phyloP scores from a whole-genome alignment of 2,329 filamentous ascomycete genomes.

The Pseudocercospora macadamiae region DNA sequence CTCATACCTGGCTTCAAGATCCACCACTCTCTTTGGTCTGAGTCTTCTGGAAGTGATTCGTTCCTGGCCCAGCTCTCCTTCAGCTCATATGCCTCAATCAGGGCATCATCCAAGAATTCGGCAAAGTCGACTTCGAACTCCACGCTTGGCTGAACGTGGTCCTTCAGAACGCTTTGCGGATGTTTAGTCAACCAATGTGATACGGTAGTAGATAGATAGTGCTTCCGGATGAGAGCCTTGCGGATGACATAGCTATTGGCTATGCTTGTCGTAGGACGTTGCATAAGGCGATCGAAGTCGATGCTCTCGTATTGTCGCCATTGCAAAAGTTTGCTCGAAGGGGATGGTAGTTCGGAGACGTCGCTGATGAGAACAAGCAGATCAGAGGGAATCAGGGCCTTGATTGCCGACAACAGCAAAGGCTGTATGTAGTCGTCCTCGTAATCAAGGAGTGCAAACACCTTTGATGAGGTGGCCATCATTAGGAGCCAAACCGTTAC shows the following conservation, averaged over 20 bases:
- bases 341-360: constrained; percentile 56
- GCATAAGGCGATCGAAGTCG: constrained; percentile 75
- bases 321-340: constrained; percentile 64
- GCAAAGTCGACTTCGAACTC: constrained; percentile 95
- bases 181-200: constrained; percentile 85
- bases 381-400: constrained; percentile 59
- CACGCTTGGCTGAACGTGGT: constrained; percentile 75
- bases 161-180: constrained; percentile 67
- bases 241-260: constrained; percentile 93
- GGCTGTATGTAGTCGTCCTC: constrained; percentile 89
- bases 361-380: constrained; percentile 47
- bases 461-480: constrained; percentile 15
- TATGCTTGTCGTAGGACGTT: constrained; percentile 64
- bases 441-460: constrained; percentile 79
- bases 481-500: not conserved
- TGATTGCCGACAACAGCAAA: constrained; percentile 74
- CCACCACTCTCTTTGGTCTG: constrained; percentile 74
- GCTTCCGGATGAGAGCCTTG: constrained; percentile 94
- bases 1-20: constrained; percentile 98
- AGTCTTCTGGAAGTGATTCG: constrained; percentile 44
- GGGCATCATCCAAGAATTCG: constrained; percentile 91
- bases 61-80: constrained; percentile 76
- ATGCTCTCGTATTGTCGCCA: constrained; percentile 85
- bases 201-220: constrained; percentile 84
- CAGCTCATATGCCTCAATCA: constrained; percentile 83